Percentiles rank a stretch among this genome's conserved stretches.
phyloP scores from a whole-genome alignment of 768 basidiomycete species.

The Boletus subcaerulescens region DNA sequence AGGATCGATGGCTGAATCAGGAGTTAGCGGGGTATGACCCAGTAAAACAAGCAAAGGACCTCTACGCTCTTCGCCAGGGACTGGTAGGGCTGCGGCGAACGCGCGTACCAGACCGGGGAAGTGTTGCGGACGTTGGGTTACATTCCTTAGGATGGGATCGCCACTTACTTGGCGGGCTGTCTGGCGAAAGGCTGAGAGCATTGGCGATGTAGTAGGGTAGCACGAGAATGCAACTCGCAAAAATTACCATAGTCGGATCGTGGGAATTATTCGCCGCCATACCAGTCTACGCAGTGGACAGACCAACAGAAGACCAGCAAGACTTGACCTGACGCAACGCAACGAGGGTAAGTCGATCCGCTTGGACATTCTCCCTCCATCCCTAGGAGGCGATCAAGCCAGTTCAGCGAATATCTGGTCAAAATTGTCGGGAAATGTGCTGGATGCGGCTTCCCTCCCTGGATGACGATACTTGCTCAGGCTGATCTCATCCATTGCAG shows the following conservation, averaged over 20 bases:
- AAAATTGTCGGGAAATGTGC: conserved; percentile 28
- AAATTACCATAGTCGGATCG: conserved; percentile 22
- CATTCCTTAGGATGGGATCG: not conserved
- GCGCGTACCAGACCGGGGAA: conserved; percentile 3
- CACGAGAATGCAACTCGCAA: not conserved
- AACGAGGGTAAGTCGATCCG: conserved; percentile 39
- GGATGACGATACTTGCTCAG: conserved; percentile 35
- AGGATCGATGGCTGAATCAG: conserved; percentile 35
- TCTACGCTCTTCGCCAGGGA: conserved; percentile 10
- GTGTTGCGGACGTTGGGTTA: not conserved
- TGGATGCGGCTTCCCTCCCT: conserved; percentile 38
- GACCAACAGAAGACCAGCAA: conserved; percentile 16
- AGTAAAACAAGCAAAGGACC: conserved; percentile 14
- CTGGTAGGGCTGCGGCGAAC: conserved; percentile 2
- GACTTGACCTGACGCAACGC: conserved; percentile 23
- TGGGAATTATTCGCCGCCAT: conserved; percentile 20
- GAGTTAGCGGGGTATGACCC: conserved; percentile 5
- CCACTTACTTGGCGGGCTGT: conserved; percentile 12
- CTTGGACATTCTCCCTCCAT: not conserved
- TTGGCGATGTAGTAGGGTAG: not conserved
- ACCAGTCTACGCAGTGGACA: not conserved
- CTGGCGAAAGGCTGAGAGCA: conserved; percentile 20
- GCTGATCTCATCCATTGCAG: conserved; percentile 24
- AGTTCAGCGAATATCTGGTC: not conserved
- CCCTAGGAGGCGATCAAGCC: not conserved